Conservation (phyloP, 768 basidiomycete genomes). For the Suillus weaverae region DNA sequence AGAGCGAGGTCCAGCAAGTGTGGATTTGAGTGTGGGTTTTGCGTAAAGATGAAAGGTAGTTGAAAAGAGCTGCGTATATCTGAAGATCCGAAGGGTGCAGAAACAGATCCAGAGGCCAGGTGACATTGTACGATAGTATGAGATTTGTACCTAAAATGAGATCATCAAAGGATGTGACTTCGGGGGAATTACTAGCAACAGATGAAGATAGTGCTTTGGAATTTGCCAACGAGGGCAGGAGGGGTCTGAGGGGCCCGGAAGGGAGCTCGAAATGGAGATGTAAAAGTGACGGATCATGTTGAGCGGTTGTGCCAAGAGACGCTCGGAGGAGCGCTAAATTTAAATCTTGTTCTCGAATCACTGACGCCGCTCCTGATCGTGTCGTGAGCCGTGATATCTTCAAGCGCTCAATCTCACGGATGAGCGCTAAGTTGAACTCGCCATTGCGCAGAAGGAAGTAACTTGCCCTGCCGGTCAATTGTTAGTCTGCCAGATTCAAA, state of each 20-base stretch:
- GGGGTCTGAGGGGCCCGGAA: constrained; percentile 76
- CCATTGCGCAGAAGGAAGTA: constrained; percentile 90
- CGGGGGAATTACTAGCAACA: constrained; percentile 35
- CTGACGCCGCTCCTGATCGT: constrained; percentile 60
- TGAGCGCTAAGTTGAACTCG: constrained; percentile 81
- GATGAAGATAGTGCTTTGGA: constrained; percentile 42
- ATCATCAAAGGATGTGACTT: constrained; percentile 61
- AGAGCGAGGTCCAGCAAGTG: constrained; percentile 81
- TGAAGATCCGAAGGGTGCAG: constrained; percentile 73
- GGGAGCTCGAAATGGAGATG: constrained; percentile 76
- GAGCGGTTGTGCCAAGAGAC: constrained; percentile 84
- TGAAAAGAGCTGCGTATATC: constrained; percentile 74
- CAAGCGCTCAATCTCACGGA: constrained; percentile 83
- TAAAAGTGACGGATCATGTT: constrained; percentile 78
- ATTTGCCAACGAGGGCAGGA: constrained; percentile 69
- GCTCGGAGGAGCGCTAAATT: constrained; percentile 85
- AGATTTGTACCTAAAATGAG: constrained; percentile 80
- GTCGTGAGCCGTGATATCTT: constrained; percentile 75
- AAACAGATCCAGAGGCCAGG: constrained; percentile 91
- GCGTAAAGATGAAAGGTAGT: constrained; percentile 80
- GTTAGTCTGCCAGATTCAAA: constrained; percentile 12
- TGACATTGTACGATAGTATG: constrained; percentile 63
- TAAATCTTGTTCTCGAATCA: constrained; percentile 90
- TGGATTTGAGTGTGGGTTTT: constrained; percentile 82
- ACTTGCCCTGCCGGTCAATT: constrained; percentile 56